Percentiles rank a stretch among this genome's conserved stretches.
These are phyloP conservation scores for Simmondsia chinensis DNA, from an alignment of 148 eudicot genomes.

Conservation along the genomic window DNA sequence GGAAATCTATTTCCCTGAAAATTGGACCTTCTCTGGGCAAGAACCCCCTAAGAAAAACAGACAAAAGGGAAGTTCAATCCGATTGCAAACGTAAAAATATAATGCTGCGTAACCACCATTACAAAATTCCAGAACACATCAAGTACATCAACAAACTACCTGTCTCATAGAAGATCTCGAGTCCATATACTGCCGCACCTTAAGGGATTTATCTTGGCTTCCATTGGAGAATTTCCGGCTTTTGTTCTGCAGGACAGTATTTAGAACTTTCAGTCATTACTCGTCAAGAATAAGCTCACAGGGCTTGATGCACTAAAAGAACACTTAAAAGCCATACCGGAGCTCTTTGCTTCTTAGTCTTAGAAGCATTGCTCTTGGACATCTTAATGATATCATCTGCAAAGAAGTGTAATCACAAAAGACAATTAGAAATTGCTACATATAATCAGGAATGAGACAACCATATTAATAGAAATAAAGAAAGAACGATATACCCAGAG, in stretches of 20 bases:
- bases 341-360: conserved; percentile 52
- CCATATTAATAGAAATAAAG: no score
- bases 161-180: conserved; percentile 75
- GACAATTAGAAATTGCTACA: background rate
- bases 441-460: no score
- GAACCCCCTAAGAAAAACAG: conserved; percentile 43
- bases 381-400: conserved; percentile 95
- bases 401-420: background rate
- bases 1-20: conserved; percentile 70
- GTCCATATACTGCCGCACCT: conserved; percentile 55
- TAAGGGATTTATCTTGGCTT: conserved; percentile 45
- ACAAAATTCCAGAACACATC: background rate
- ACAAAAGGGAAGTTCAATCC: no score
- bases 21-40: conserved; percentile 71
- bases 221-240: conserved; percentile 32
- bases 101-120: no score
- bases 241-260: conserved; percentile 38
- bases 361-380: conserved; percentile 50
- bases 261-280: background rate
- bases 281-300: background rate
- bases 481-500: conserved; percentile 71
- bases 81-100: no score
- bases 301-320: background rate
- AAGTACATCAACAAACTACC: conserved; percentile 26
- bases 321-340: conserved; percentile 35